Base-by-base conservation (phyloP, 1,139 yeast genomes). In the Tardiomyces digboiensis region DNA sequence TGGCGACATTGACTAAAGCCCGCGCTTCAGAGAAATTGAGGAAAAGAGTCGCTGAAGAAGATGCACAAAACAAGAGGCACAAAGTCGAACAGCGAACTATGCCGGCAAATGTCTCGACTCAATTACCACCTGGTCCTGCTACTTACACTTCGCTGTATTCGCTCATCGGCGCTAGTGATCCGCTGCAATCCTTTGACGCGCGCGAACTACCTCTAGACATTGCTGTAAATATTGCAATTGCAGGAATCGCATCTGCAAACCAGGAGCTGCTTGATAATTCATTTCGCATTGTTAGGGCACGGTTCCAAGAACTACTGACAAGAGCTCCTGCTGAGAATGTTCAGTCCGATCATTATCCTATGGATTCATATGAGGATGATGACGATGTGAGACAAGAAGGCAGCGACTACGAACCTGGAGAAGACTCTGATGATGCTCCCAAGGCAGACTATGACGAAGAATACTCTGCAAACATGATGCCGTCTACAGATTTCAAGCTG, bases 141-240 rank as follows among this genome's bases (percentile, higher is more conserved):
- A 63, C 67, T 3, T 61, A 58, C 40, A 55, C 65, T 19, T 54
- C 62, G 7, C 48, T 67, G 36, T 89, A 78, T 59, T 76, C 80
- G 39, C 69, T 89, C 46, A 80, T 82, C 48, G 82, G 78, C 43
- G 68, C 80, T 2, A 61, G 65, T 29, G 80, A 82, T 59, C 78
- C 81, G 41, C 62, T 80, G 41, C 75, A 78, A 21, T 70, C 72
- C 42, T 82, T 86, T 56, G 91, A 88, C 60, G 76, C 87, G 42
- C 72, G 85, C 7, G 67, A 76, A 7, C 67, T 89, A 14, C 84
- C 93, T 1, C 74, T 73, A 33, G 77, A 80, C 46, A 70, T 82
- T 3, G 75, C 87, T 45, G 72, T 74, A 29, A 74, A 76, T 40
- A 81, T 82, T 72, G 85, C 82, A 19, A 67, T 78, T 46, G 75